These are phyloP conservation scores for Phoma herbarum DNA, from an alignment of 2,329 filamentous ascomycete species.

Conservation along the genomic window DNA sequence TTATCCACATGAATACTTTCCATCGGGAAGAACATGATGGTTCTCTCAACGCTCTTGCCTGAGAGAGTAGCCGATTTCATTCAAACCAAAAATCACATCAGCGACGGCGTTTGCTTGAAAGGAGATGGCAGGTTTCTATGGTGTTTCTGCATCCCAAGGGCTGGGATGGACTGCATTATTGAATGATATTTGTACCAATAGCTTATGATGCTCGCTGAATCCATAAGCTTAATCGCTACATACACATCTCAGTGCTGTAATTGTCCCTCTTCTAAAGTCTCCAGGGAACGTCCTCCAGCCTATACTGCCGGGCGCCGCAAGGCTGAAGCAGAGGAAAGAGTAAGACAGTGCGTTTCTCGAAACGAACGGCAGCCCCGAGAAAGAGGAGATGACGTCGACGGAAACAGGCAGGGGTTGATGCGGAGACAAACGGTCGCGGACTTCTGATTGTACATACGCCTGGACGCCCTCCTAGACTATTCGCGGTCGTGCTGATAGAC, in stretches of 20 bases:
- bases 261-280: no score
- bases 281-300: no score
- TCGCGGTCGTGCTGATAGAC: neutral
- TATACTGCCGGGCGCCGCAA: no score
- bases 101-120: constrained; percentile 31
- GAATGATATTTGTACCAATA: constrained; percentile 7
- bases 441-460: no score
- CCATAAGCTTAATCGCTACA: neutral
- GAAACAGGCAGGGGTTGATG: no score
- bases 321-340: no score
- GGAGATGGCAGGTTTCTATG: constrained; percentile 11
- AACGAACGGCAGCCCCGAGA: no score
- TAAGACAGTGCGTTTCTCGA: no score
- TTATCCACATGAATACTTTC: neutral
- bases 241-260: no score
- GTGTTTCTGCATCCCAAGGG: constrained; percentile 33
- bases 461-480: no score
- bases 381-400: no score
- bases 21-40: neutral
- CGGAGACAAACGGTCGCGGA: no score
- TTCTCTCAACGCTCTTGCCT: neutral
- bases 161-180: constrained; percentile 25
- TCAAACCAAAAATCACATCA: constrained; percentile 24
- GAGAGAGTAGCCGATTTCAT: neutral
- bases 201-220: neutral